Conservation (phyloP, 23 red algal genomes). For the Gracilaria domingensis region DNA sequence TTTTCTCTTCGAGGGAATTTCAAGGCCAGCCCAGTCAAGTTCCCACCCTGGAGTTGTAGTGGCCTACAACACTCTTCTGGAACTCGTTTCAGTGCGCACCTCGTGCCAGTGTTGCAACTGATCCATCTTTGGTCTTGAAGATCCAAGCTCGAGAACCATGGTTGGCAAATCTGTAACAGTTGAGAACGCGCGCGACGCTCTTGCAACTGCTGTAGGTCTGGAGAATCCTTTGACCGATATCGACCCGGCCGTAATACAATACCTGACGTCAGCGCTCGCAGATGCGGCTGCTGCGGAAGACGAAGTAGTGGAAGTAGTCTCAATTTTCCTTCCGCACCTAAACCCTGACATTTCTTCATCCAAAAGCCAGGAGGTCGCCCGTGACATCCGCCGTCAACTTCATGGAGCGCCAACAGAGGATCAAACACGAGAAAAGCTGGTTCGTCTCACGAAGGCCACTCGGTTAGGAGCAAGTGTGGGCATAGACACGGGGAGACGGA, state of each 20-base stretch:
- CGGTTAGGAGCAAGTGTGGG: conserved; percentile 76
- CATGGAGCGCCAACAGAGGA: conserved; percentile 65
- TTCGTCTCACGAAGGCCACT: conserved; percentile 64
- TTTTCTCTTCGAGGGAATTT: too few species aligned
- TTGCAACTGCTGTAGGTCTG: conserved; percentile 17
- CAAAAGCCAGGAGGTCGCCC: conserved; percentile 36
- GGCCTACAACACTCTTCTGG: too few species aligned
- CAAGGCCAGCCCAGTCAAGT: too few species aligned
- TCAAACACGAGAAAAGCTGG: conserved; percentile 32
- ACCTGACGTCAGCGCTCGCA: conserved; percentile 53
- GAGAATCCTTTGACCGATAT: conserved; percentile 63
- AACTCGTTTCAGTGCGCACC: too few species aligned
- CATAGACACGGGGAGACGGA: conserved; percentile 26
- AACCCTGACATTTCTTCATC: neutral
- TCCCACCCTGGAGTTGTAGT: too few species aligned
- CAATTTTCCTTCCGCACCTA: conserved; percentile 67
- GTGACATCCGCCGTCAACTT: conserved; percentile 61
- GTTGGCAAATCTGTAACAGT: neutral
- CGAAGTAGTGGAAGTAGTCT: conserved; percentile 60
- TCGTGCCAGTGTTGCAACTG: too few species aligned
- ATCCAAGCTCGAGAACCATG: conserved; percentile 2
- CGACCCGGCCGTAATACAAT: conserved; percentile 67
- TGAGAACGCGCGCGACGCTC: neutral
- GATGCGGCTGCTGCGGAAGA: conserved; percentile 64
- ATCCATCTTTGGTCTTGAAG: too few species aligned